phyloP scores from a whole-genome alignment of 2,329 filamentous ascomycete species.

The Phoma sp. region DNA sequence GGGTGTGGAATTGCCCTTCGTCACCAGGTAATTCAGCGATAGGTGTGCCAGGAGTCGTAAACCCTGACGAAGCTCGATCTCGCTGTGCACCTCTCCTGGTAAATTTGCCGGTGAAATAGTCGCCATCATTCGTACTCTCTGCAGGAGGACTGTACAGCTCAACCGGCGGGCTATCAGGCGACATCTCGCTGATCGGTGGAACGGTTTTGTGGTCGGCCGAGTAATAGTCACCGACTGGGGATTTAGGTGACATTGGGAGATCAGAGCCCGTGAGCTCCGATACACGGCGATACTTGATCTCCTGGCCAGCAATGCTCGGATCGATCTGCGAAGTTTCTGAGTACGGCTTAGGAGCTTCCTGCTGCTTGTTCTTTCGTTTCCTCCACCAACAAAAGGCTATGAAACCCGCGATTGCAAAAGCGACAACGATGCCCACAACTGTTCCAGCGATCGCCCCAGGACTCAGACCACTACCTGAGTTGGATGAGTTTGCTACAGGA shows the following conservation, averaged over 20 bases:
- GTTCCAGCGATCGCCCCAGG: constrained; percentile 43
- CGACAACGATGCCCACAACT: constrained; percentile 41
- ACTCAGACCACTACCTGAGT: constrained; percentile 22
- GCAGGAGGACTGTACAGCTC: constrained; percentile 43
- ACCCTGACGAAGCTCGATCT: constrained; percentile 33
- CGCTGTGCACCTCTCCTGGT: constrained; percentile 31
- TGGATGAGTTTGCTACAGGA: constrained; percentile 4
- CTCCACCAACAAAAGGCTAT: constrained; percentile 38
- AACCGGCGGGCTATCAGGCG: constrained; percentile 38
- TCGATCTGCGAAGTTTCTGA: constrained; percentile 34
- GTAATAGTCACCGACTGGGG: constrained; percentile 36
- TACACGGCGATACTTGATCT: constrained; percentile 40
- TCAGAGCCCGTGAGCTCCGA: constrained; percentile 46
- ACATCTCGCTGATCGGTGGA: constrained; percentile 43
- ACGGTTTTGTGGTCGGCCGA: constrained; percentile 31
- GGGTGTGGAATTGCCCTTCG: constrained; percentile 26
- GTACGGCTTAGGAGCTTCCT: constrained; percentile 3
- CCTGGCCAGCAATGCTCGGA: constrained; percentile 31
- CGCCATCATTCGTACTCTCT: constrained; percentile 21
- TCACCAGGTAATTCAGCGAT: constrained; percentile 43
- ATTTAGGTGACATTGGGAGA: constrained; percentile 31
- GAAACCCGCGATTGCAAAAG: constrained; percentile 31
- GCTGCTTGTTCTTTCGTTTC: constrained; percentile 24
- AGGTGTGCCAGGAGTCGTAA: constrained; percentile 32
- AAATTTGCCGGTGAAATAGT: constrained; percentile 35